Evolutionary conservation across 305 asterid genomes (phyloP).

Genomic region (Andrographis paniculata): DNA sequence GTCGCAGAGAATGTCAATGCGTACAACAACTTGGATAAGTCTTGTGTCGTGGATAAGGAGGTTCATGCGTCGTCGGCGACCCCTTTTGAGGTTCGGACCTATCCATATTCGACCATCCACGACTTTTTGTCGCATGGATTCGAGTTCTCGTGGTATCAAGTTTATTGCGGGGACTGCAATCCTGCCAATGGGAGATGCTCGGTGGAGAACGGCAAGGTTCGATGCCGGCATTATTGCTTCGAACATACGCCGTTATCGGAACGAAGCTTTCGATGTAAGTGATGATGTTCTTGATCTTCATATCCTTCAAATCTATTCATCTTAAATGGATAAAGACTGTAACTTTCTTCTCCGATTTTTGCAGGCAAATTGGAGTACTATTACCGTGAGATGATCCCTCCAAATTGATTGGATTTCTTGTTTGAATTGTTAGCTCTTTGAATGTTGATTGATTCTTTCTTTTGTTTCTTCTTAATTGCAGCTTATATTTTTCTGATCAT

Average conservation of each 20-base stretch:
- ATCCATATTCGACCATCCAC: background rate
- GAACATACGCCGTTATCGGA: constrained; percentile 7
- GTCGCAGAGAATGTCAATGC: background rate
- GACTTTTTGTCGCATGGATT: constrained; percentile 1
- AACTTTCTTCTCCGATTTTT: too few species aligned
- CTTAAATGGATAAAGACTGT: background rate
- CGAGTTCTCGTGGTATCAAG: background rate
- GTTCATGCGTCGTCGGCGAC: background rate
- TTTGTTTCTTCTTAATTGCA: background rate
- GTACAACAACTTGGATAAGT: background rate
- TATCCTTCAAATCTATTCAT: too few species aligned
- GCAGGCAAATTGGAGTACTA: constrained; percentile 1
- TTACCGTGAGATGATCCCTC: background rate
- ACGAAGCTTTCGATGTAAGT: constrained; percentile 4
- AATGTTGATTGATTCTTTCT: background rate
- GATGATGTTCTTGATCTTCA: too few species aligned
- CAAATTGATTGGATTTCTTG: background rate
- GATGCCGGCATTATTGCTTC: background rate
- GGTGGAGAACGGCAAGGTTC: background rate
- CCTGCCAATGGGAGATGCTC: background rate
- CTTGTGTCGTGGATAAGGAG: background rate
- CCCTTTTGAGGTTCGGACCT: background rate
- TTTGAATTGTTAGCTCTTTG: background rate
- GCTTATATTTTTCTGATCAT: background rate
- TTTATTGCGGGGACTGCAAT: background rate